phyloP scores from a whole-genome alignment of 176 grass and related monocot species.

The Musa beccarii region DNA sequence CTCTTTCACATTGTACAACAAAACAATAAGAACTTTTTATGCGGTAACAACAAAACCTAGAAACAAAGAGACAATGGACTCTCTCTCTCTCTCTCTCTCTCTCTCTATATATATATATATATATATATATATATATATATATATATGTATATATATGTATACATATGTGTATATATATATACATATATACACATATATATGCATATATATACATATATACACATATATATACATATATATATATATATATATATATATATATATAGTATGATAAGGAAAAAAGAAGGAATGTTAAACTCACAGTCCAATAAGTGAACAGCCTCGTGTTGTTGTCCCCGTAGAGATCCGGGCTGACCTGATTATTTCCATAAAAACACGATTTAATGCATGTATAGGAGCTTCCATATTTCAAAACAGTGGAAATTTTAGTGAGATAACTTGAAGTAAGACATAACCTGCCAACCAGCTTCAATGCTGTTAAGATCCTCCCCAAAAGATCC shows the following conservation, averaged over 20 bases:
- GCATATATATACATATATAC: too few relatives aligned
- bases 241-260: too few relatives aligned
- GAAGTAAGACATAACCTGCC: not conserved
- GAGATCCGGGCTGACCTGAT: not conserved
- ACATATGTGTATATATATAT: too few relatives aligned
- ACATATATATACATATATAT: too few relatives aligned
- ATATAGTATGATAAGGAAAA: not conserved
- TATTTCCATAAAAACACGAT: not conserved
- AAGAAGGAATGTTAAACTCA: not conserved
- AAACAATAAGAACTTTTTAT: too few relatives aligned
- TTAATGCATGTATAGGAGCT: not conserved
- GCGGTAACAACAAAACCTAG: too few relatives aligned
- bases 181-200: too few relatives aligned
- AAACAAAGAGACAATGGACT: too few relatives aligned
- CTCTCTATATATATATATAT: too few relatives aligned
- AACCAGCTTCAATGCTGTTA: conserved; percentile 4
- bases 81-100: too few relatives aligned
- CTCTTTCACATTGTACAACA: not conserved
- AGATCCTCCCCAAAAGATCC: not conserved
- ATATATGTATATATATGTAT: too few relatives aligned
- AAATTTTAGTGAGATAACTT: not conserved
- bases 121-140: too few relatives aligned
- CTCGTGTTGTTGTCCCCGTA: conserved; percentile 4
- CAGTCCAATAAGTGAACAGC: conserved; percentile 8
- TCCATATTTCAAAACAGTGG: not conserved